Evolutionary conservation across 495 filamentous ascomycete species (phyloP), one percentile per base, ranked within the genome.

Genomic region (Poronia punctata): DNA sequence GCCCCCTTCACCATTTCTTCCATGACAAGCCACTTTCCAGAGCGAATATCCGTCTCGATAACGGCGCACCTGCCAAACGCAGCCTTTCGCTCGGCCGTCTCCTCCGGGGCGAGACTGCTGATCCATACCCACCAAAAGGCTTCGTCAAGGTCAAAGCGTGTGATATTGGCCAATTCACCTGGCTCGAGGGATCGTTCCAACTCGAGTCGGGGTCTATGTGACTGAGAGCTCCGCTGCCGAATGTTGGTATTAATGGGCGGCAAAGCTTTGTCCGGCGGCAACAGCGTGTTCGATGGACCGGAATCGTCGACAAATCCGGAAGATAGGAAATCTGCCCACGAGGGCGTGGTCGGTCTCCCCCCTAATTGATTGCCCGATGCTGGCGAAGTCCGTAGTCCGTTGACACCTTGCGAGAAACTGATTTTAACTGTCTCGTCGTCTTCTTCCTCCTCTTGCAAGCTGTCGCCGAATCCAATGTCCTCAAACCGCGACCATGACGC

Each of bases 51-150:
- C 0, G 92, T 98, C 57, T 98, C 92, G 12, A 97, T 69, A 11
- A 98, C 71, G 14, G 92, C 87, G 56, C 93, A 97, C 46, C 93
- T 75, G 10, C 92, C 93, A 62, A 98, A 98, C 12, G 86, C 86
- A 3, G 88, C 82, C 60, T 98, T 98, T 40, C 92, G 78, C 21
- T 79, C 70, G 0, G 76, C 61, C 2, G 88, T 80, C 60, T 98
- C 92, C 52, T 98, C 92, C 5, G 78, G 83, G 2, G 89, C 90
- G 57, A 98, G 63, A 70, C 92, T 97, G 51, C 78, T 92, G 72
- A 97, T 96, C 92, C 92, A 98, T 17, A 97, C 92, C 92, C 92
- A 98, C 93, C 93, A 98, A 60, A 98, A 98, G 0, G 89, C 82
- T 56, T 97, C 92, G 54, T 98, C 92, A 8, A 97, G 67, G 44